Evolutionary conservation across 352 stramenopile species (phyloP).

Genomic region (Pythium scleroteichum): DNA sequence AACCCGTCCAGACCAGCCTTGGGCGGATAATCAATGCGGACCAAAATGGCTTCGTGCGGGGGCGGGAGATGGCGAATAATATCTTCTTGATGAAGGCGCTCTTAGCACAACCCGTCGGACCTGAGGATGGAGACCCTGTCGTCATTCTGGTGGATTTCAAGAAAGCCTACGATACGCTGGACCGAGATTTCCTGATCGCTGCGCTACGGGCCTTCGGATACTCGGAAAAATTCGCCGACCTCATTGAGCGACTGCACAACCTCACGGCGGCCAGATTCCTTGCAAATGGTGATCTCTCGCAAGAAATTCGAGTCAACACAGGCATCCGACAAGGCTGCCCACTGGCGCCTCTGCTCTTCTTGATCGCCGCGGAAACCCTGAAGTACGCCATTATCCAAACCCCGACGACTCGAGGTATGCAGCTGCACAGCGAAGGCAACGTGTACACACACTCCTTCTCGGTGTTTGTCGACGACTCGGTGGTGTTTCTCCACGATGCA

Average conservation of each 20-base stretch:
- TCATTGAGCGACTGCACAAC: not conserved
- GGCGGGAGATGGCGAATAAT: slow-evolving; percentile 7
- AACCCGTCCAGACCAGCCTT: slow-evolving; percentile 6
- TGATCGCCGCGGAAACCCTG: slow-evolving; percentile 26
- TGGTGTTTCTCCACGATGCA: slow-evolving; percentile 5
- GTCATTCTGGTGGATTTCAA: slow-evolving; percentile 10
- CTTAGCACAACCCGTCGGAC: no score
- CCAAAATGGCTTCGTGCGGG: slow-evolving; percentile 31
- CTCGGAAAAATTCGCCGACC: not conserved
- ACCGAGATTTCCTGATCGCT: not conserved
- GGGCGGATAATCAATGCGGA: slow-evolving; percentile 12
- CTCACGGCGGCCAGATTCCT: slow-evolving; percentile 10
- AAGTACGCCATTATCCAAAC: slow-evolving; percentile 14
- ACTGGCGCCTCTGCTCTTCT: slow-evolving; percentile 30
- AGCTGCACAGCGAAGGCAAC: not conserved
- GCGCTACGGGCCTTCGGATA: not conserved
- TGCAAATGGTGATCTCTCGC: slow-evolving; percentile 19
- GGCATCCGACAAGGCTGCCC: slow-evolving; percentile 33
- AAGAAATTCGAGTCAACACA: not conserved
- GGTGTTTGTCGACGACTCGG: slow-evolving; percentile 34
- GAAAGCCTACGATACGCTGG: slow-evolving; percentile 10
- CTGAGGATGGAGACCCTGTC: no score
- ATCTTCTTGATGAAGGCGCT: slow-evolving; percentile 17
- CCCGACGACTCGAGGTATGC: not conserved
- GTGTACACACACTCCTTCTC: slow-evolving; percentile 2